Base-by-base conservation (phyloP, 2,329 filamentous ascomycete genomes). In the Periglandula ipomoeae region DNA sequence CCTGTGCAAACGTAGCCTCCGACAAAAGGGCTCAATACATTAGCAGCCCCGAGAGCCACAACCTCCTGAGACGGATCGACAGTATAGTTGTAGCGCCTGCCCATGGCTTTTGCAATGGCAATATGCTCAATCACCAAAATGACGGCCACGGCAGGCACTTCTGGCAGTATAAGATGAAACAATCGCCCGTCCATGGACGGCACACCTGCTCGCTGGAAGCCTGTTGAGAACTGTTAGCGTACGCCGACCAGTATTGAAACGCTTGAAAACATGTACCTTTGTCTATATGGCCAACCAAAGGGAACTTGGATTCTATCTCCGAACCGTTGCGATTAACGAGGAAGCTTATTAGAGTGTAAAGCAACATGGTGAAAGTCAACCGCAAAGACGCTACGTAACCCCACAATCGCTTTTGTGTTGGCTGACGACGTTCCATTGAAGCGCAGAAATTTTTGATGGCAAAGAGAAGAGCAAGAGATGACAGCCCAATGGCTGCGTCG, bases 71-170 rank as follows among this genome's bases (percentile, higher is more conserved):
- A 89, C 0, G 87, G 85, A 49, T 87, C 76, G 58, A 91, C 84
- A 13, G 78, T 82, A 63, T 91, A 91, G 66, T 87, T 87, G 69
- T 87, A 87, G 54, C 87, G 74, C 50, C 87, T 75, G 6, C 86
- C 87, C 59, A 90, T 90, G 0, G 86, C 88, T 63, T 91, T 91
- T 6, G 85, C 83, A 52, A 91, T 90, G 38, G 87, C 85, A 55
- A 90, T 89, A 60, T 91, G 87, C 65, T 90, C 87, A 48, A 91
- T 87, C 19, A 90, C 74, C 17, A 90, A 68, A 17, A 91, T 86
- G 52, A 91, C 87, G 44, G 87, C 78, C 0, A 84, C 79, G 17
- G 83, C 82, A 0, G 87, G 87, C 6, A 90, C 67, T 51, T 89
- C 72, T 23, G 72, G 71, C 2, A 76, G 67, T 54, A 87, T 79